These are phyloP conservation scores for Eucalyptus pauciflora DNA, from an alignment of 345 rosid species.

Conservation along the genomic window DNA sequence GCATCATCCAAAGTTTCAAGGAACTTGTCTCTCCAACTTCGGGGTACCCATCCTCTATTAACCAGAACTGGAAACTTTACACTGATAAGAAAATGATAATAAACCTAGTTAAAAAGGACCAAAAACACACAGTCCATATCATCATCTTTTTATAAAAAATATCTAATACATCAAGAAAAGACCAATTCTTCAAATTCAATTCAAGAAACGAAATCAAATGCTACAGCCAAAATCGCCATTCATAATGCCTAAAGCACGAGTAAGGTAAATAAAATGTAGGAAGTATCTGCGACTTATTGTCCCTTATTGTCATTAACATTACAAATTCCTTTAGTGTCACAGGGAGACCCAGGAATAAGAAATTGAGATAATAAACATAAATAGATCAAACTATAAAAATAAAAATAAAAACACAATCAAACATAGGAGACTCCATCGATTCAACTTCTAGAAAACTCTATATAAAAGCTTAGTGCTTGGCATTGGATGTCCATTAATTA, in stretches of 20 bases:
- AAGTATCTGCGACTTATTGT: not conserved
- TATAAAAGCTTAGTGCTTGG: not conserved
- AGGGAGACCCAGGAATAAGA: not conserved
- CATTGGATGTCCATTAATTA: not conserved
- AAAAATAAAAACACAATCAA: not conserved
- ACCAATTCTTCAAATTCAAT: not conserved
- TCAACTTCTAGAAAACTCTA: not conserved
- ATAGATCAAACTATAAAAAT: not conserved
- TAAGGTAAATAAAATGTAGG: not conserved
- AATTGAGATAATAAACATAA: not conserved
- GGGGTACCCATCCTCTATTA: slow-evolving; percentile 98
- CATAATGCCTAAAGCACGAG: not conserved
- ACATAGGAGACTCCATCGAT: not conserved
- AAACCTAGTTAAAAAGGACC: not conserved
- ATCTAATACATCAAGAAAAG: not conserved
- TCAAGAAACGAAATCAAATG: not conserved
- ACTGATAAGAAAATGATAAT: slow-evolving; percentile 16
- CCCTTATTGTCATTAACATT: not conserved
- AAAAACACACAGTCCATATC: not conserved
- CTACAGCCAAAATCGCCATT: not conserved
- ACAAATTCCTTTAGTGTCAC: not conserved
- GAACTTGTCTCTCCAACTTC: slow-evolving; percentile 78
- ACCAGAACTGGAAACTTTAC: slow-evolving; percentile 72
- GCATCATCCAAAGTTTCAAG: slow-evolving; percentile 14
- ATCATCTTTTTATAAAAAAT: not conserved